Percentiles rank a stretch among this genome's conserved stretches.
Evolutionary conservation across 129 eudicot species (phyloP).

Genomic region (Silybum marianum): DNA sequence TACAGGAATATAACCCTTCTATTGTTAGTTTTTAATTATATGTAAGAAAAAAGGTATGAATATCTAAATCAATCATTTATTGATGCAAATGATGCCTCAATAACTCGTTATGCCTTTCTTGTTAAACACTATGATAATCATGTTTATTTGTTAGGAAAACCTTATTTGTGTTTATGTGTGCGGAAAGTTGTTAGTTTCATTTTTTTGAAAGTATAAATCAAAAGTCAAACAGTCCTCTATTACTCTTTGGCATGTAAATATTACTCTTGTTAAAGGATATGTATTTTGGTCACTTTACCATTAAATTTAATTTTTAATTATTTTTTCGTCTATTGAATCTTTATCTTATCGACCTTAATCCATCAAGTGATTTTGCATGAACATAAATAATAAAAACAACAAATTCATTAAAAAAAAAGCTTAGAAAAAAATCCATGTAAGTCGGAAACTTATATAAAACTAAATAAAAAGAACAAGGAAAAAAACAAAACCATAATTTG

Average conservation of each 20-base stretch:
- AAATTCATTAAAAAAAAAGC: too few species aligned
- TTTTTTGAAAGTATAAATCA: too few species aligned
- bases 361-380: background rate
- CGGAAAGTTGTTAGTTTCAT: background rate
- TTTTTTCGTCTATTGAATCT: too few species aligned
- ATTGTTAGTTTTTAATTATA: too few species aligned
- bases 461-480: too few species aligned
- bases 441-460: background rate
- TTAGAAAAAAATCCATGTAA: background rate
- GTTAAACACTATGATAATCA: background rate
- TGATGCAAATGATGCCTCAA: background rate
- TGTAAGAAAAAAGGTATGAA: too few species aligned
- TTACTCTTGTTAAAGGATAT: background rate
- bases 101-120: background rate
- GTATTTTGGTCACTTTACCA: background rate
- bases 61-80: too few species aligned
- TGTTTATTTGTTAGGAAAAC: background rate
- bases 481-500: background rate
- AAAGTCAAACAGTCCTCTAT: too few species aligned
- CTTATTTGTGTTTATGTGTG: background rate
- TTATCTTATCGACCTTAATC: background rate
- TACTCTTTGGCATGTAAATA: too few species aligned
- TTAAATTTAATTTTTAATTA: too few species aligned
- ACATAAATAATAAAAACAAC: too few species aligned
- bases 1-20: too few species aligned